Conservation (phyloP, 305 asterid genomes). For the Nicotiana rustica region DNA sequence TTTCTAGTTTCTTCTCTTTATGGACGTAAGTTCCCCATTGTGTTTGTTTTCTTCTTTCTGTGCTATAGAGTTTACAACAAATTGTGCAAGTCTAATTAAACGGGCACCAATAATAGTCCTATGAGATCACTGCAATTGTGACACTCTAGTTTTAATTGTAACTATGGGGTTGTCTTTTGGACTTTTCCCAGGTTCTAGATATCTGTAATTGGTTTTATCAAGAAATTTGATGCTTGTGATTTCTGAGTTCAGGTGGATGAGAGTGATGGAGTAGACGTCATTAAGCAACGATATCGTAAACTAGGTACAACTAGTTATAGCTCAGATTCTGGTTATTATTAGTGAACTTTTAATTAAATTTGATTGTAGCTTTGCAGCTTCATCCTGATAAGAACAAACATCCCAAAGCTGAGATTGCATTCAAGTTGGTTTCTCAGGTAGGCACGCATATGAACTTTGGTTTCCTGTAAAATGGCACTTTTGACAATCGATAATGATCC, state of each 20-base stretch:
- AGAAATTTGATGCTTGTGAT: not conserved
- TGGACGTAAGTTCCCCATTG: not conserved
- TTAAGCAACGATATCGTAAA: slow-evolving; percentile 66
- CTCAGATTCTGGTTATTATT: not conserved
- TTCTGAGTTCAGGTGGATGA: slow-evolving; percentile 59
- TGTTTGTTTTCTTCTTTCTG: not conserved
- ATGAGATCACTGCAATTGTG: not conserved
- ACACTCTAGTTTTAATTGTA: not conserved
- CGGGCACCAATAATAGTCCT: not conserved
- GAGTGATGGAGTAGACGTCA: slow-evolving; percentile 53
- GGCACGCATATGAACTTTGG: not conserved
- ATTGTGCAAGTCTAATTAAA: too few species aligned
- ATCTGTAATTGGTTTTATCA: not conserved
- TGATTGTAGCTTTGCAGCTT: slow-evolving; percentile 68
- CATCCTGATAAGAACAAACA: slow-evolving; percentile 92
- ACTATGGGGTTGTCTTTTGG: not conserved
- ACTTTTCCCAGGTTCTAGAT: not conserved
- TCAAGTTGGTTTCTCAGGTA: slow-evolving; percentile 81
- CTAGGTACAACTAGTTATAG: slow-evolving; percentile 52
- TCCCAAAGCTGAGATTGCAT: slow-evolving; percentile 81
- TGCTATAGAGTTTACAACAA: too few species aligned
- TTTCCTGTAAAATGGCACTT: not conserved
- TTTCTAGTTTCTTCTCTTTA: slow-evolving; percentile 22
- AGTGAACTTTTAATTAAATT: not conserved
- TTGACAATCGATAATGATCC: not conserved